Evolutionary conservation across 108 stramenopile species (phyloP).

Genomic region (Bacterosira constricta): DNA sequence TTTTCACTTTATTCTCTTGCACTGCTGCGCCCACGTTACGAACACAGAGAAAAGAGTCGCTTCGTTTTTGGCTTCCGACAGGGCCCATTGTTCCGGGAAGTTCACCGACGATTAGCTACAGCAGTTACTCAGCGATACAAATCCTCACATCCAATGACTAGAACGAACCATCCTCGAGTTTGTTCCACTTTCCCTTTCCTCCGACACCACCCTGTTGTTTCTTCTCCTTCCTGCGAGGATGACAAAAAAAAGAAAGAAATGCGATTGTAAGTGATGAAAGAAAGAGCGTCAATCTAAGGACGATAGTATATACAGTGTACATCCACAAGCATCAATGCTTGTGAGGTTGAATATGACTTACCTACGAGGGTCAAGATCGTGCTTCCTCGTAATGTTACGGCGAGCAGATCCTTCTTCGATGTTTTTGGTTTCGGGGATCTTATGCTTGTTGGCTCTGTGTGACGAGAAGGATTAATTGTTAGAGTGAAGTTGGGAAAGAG

Average conservation of each 20-base stretch:
- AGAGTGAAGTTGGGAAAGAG: not conserved
- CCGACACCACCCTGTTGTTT: constrained; percentile 75
- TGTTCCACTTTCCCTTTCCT: constrained; percentile 83
- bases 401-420: constrained; percentile 67
- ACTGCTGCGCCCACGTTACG: too few species aligned
- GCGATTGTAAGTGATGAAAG: not conserved
- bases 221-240: constrained; percentile 73
- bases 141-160: too few species aligned
- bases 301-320: not conserved
- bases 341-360: constrained; percentile 19
- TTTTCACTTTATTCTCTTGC: too few species aligned
- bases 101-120: too few species aligned
- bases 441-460: constrained; percentile 35
- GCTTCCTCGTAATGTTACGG: constrained; percentile 80
- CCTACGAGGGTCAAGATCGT: constrained; percentile 65
- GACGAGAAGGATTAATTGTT: too few species aligned
- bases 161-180: constrained; percentile 69
- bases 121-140: too few species aligned
- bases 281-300: not conserved
- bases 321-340: not conserved
- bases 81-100: too few species aligned
- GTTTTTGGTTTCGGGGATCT: constrained; percentile 74
- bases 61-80: too few species aligned
- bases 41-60: too few species aligned
- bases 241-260: not conserved